Evolutionary conservation across 2,329 filamentous ascomycete genomes (phyloP).

Genomic region (Aspergillus transmontanensis): DNA sequence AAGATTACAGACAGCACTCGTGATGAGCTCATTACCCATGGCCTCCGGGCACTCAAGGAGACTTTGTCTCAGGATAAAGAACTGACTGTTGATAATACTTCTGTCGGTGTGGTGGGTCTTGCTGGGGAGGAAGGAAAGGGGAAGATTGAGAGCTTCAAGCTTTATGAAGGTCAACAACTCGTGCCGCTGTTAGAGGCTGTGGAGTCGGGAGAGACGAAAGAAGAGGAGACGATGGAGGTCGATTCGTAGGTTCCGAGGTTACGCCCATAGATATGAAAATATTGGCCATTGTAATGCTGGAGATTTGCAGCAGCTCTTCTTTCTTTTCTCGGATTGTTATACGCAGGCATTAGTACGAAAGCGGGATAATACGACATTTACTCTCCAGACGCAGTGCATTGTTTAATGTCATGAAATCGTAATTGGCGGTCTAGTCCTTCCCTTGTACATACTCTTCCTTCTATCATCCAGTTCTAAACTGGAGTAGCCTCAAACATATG

Average conservation of each 20-base stretch:
- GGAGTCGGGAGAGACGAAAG: slow-evolving; percentile 49
- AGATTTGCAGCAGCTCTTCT: slow-evolving; percentile 2
- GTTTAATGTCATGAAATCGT: neutral
- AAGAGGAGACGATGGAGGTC: slow-evolving; percentile 58
- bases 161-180: slow-evolving; percentile 87
- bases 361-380: slow-evolving; percentile 12
- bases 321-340: slow-evolving; percentile 10
- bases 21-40: slow-evolving; percentile 89
- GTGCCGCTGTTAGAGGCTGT: slow-evolving; percentile 78
- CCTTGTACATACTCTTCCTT: neutral
- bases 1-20: slow-evolving; percentile 73
- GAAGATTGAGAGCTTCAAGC: slow-evolving; percentile 76
- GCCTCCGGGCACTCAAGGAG: slow-evolving; percentile 89
- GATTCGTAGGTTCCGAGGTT: slow-evolving; percentile 47
- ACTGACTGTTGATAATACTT: slow-evolving; percentile 95
- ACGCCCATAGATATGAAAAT: slow-evolving; percentile 28
- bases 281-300: slow-evolving; percentile 2
- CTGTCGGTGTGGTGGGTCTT: slow-evolving; percentile 78
- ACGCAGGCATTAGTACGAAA: slow-evolving; percentile 12
- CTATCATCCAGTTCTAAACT: neutral
- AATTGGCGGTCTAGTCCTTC: neutral
- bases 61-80: slow-evolving; percentile 96
- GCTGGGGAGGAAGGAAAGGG: slow-evolving; percentile 55
- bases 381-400: neutral
- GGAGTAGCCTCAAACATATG: slow-evolving; percentile 59